Percentiles rank a stretch among this genome's conserved stretches.
phyloP scores from a whole-genome alignment of 73 alveolate genomes.

The Paramecium biaurelia region DNA sequence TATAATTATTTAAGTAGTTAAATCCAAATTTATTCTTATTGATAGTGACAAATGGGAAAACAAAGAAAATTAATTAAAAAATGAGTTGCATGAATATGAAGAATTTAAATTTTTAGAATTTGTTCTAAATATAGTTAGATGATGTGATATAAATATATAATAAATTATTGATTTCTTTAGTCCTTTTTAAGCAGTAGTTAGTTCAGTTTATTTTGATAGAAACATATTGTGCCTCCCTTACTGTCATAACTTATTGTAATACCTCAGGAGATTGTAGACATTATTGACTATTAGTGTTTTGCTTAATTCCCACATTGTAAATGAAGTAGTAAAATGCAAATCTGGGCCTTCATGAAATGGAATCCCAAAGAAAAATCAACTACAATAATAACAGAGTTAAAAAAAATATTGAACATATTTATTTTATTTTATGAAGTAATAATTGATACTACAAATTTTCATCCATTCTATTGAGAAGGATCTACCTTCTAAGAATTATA shows the following conservation, averaged over 20 bases:
- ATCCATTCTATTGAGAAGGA: constrained; percentile 42
- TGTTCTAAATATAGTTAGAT: not conserved
- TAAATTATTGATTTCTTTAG: not conserved
- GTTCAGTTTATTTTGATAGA: not conserved
- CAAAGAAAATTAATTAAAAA: no score
- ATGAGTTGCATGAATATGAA: not conserved
- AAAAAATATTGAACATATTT: not conserved
- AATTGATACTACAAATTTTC: not conserved
- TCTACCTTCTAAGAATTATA: not conserved
- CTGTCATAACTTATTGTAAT: not conserved
- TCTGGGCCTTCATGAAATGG: not conserved
- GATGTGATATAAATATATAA: not conserved
- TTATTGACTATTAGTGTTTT: not conserved
- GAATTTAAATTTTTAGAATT: not conserved
- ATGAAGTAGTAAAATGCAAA: not conserved
- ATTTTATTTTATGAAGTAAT: not conserved
- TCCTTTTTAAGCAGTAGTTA: not conserved
- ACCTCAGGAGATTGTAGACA: not conserved
- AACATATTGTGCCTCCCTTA: not conserved
- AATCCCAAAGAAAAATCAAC: no score
- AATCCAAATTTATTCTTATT: not conserved
- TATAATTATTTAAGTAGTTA: not conserved
- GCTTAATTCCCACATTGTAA: not conserved
- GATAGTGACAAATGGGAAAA: not conserved
- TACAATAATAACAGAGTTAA: not conserved